These are phyloP conservation scores for Sporothrix dimorphospora DNA, from an alignment of 2,329 filamentous ascomycete species.

Conservation along the genomic window DNA sequence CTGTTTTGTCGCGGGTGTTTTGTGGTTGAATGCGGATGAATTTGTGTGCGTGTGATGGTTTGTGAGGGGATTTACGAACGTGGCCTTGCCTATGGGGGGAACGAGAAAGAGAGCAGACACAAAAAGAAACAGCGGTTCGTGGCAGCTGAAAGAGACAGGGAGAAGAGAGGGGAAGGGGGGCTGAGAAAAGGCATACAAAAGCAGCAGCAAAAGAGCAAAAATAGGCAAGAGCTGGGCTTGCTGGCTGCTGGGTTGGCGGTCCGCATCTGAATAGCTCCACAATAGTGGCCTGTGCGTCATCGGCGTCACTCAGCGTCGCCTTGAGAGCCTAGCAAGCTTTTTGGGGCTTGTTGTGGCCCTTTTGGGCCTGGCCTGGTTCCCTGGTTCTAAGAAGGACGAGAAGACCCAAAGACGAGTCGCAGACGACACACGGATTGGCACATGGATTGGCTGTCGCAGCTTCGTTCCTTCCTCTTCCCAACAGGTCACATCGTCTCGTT, in stretches of 20 bases:
- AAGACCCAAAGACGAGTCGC: background rate
- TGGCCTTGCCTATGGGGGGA: constrained; percentile 16
- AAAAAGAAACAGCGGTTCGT: background rate
- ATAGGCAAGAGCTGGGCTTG: constrained; percentile 5
- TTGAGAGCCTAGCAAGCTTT: constrained; percentile 9
- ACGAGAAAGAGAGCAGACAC: background rate
- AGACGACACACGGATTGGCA: background rate
- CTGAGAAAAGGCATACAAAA: background rate
- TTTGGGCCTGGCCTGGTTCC: background rate
- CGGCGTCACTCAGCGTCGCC: constrained; percentile 23
- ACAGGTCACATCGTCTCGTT: no score
- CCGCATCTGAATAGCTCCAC: constrained; percentile 12
- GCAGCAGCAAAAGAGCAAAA: background rate
- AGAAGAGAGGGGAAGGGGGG: constrained; percentile 19
- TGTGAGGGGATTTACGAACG: constrained; percentile 26
- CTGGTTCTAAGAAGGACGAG: background rate
- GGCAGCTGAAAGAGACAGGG: background rate
- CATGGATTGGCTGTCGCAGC: constrained; percentile 2
- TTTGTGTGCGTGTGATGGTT: background rate
- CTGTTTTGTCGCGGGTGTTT: background rate
- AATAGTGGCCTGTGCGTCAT: constrained; percentile 28
- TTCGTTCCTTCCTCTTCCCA: background rate
- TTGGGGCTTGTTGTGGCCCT: background rate
- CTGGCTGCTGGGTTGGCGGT: background rate
- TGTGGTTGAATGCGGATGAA: constrained; percentile 1